These are phyloP conservation scores for Pichia cephalocereana DNA, from an alignment of 805 yeast species.

Conservation along the genomic window DNA sequence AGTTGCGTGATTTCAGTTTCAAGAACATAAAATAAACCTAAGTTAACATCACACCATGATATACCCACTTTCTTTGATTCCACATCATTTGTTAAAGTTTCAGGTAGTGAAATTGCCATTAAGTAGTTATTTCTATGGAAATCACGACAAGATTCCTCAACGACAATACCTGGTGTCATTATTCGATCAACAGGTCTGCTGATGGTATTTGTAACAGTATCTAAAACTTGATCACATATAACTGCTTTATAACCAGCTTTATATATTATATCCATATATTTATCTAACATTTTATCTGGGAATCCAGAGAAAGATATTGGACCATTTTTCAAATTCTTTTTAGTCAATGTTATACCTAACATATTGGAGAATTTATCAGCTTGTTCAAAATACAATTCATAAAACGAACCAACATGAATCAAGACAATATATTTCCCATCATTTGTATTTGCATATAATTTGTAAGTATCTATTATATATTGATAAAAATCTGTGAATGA, in stretches of 20 bases:
- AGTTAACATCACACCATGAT: conserved; percentile 82
- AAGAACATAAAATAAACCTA: conserved; percentile 71
- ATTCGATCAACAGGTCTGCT: conserved; percentile 69
- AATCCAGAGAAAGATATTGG: conserved; percentile 85
- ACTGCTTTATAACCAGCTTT: conserved; percentile 67
- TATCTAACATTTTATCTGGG: conserved; percentile 61
- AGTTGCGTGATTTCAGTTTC: conserved; percentile 50
- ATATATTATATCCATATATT: conserved; percentile 67
- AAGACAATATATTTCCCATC: conserved; percentile 41
- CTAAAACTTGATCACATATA: conserved; percentile 58
- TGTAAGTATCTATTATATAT: conserved; percentile 21
- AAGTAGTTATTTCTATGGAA: conserved; percentile 63
- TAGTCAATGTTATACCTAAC: conserved; percentile 65
- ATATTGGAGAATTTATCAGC: conserved; percentile 66
- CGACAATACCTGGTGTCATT: conserved; percentile 86
- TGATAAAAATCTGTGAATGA: conserved; percentile 22
- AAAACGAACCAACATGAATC: conserved; percentile 81
- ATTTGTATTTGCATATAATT: conserved; percentile 14
- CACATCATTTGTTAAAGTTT: conserved; percentile 29
- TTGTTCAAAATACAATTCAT: conserved; percentile 82
- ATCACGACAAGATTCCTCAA: conserved; percentile 78
- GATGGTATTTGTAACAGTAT: conserved; percentile 27
- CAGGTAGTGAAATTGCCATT: conserved; percentile 55
- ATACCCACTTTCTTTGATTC: conserved; percentile 48
- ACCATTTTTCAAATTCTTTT: conserved; percentile 34